Evolutionary conservation across 352 stramenopile species (phyloP), one percentile per base, ranked within the genome.

Genomic region (Globisporangium emineosum): DNA sequence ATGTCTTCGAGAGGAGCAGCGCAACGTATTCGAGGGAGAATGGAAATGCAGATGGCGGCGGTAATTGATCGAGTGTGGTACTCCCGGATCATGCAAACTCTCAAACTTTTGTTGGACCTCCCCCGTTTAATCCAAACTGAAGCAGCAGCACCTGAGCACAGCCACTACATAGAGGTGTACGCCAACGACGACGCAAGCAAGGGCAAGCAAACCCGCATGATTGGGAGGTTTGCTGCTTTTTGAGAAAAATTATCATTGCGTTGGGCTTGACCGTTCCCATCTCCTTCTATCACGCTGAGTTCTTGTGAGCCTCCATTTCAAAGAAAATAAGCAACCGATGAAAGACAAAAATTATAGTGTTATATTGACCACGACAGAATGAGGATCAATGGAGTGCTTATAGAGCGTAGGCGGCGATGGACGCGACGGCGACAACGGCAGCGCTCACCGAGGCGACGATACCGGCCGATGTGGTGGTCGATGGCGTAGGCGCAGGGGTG

Each of bases 311-410:
- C n/a, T n/a, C 29, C 29, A 32, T 32, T 32, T 32, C 29, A 32
- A 32, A 50, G 17, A n/a, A 19, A 30, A 19, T 29, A 27, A n/a
- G 29, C 29, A 57, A 57, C 27, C 3, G 49, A 17, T 19, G 25
- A n/a, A 32, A 57, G 27, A 43, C 52, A 57, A 42, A 47, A 57
- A 40, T n/a, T 35, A 56, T 33, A 55, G 47, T 29, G 49, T 56
- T 23, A 58, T 47, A 47, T 47, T 47, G 40, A 23, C 52, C 40
- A 32, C 52, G 40, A 45, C 27, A 43, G 30, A n/a, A 43, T 15
- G 52, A 29, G n/a, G n/a, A 45, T 30, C 27, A 29, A 61, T 49
- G 13, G 27, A 57, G 57, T 8, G 30, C 52, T 58, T 58, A 58
- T 30, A 58, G 52, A 23, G 52, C 52, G 52, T 58, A 58, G 9